Conservation (phyloP, 1,284 basidiomycete species). For the Athelia sp. region DNA sequence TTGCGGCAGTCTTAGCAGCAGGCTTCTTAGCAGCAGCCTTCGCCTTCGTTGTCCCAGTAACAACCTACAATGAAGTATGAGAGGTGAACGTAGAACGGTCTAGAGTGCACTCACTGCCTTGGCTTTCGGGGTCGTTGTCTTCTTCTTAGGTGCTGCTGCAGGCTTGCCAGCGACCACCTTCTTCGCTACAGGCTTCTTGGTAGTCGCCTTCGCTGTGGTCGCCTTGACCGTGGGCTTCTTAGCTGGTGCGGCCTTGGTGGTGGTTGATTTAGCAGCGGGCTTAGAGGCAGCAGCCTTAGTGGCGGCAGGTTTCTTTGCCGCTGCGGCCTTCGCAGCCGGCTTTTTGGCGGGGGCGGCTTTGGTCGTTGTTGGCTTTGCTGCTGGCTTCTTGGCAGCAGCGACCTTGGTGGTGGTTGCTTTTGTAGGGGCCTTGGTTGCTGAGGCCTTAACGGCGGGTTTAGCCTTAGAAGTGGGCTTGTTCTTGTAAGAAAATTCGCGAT, state of each 20-base stretch:
- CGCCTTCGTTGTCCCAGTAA: not conserved
- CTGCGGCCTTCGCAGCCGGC: slow-evolving; percentile 4
- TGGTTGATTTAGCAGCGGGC: too few species aligned
- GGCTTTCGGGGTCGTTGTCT: not conserved
- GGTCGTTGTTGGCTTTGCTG: slow-evolving; percentile 14
- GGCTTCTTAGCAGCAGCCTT: slow-evolving; percentile 1
- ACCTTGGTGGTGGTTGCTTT: not conserved
- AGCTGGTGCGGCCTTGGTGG: too few species aligned
- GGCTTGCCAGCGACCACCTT: slow-evolving; percentile 17
- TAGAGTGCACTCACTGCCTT: not conserved
- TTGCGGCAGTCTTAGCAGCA: not conserved
- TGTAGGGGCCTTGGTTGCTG: not conserved
- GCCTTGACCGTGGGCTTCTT: too few species aligned
- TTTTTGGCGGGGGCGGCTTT: slow-evolving; percentile 19
- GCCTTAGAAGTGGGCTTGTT: slow-evolving; percentile 16
- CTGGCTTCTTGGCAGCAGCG: not conserved
- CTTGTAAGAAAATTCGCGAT: not conserved
- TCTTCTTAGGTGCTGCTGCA: not conserved
- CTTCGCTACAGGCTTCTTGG: slow-evolving; percentile 17
- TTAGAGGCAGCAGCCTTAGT: too few species aligned
- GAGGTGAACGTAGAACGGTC: not conserved
- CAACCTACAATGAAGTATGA: not conserved
- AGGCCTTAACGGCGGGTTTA: slow-evolving; percentile 15
- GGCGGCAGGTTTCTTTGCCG: slow-evolving; percentile 12
- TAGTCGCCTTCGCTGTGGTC: slow-evolving; percentile 16